Conservation (phyloP, 371 early-diverging fungal genomes). For the Lichtheimia hyalospora region DNA sequence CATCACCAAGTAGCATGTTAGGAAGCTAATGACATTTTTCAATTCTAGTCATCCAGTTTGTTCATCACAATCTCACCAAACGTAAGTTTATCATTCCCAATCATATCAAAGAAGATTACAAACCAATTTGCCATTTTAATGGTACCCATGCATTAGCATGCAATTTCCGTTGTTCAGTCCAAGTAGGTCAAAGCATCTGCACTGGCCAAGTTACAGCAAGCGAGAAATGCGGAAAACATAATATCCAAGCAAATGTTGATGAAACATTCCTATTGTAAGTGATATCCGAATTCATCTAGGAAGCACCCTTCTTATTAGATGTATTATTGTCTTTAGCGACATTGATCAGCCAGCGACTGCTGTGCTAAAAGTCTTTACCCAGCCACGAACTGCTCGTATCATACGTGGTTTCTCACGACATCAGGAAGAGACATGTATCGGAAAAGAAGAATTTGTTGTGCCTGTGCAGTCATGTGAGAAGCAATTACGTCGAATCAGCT, state of each 20-base stretch:
- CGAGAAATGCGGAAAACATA: constrained; percentile 41
- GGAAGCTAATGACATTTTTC: no score
- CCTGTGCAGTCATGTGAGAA: constrained; percentile 30
- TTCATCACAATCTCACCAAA: constrained; percentile 33
- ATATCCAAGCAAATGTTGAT: constrained; percentile 37
- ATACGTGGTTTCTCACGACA: neutral
- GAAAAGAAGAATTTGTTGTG: constrained; percentile 29
- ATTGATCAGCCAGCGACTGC: constrained; percentile 22
- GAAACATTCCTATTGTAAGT: constrained; percentile 44
- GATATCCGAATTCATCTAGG: neutral
- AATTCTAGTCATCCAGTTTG: constrained; percentile 37
- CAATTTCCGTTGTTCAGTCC: constrained; percentile 28
- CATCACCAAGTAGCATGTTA: neutral
- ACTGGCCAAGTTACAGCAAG: constrained; percentile 23
- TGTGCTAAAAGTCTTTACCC: constrained; percentile 27
- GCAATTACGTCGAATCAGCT: constrained; percentile 27
- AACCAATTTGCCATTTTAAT: neutral
- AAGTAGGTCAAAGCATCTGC: constrained; percentile 30
- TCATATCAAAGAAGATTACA: neutral
- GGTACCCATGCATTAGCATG: constrained; percentile 18
- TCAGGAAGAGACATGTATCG: constrained; percentile 22
- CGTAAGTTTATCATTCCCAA: constrained; percentile 18
- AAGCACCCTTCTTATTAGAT: neutral
- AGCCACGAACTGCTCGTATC: constrained; percentile 19
- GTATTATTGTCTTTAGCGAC: constrained; percentile 21